These are phyloP conservation scores for Macroventuria anomochaeta DNA, from an alignment of 2,329 filamentous ascomycete genomes.

Conservation along the genomic window DNA sequence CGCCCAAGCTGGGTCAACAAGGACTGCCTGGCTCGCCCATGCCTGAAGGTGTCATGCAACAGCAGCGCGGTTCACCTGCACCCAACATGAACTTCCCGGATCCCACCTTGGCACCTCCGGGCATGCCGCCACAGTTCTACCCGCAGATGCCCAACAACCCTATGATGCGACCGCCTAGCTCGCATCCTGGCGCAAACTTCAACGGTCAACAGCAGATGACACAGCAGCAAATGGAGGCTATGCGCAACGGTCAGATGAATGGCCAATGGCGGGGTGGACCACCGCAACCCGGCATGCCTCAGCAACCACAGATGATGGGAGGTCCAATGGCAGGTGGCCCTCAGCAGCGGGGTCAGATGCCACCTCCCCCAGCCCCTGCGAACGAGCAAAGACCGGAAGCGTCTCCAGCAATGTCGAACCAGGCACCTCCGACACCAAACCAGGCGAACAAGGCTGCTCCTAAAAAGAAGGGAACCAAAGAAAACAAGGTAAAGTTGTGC, in stretches of 20 bases:
- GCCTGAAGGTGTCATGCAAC: constrained; percentile 71
- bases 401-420: constrained; percentile 54
- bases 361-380: constrained; percentile 56
- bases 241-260: constrained; percentile 40
- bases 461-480: constrained; percentile 75
- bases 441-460: constrained; percentile 75
- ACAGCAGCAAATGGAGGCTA: constrained; percentile 60
- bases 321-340: constrained; percentile 66
- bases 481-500: constrained; percentile 69
- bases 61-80: constrained; percentile 66
- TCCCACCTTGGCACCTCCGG: constrained; percentile 56
- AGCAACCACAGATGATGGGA: constrained; percentile 61
- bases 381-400: constrained; percentile 54
- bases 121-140: constrained; percentile 50
- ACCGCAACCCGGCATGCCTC: constrained; percentile 57
- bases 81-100: constrained; percentile 60
- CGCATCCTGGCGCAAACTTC: constrained; percentile 60
- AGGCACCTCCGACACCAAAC: constrained; percentile 76
- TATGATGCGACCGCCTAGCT: constrained; percentile 63
- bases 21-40: constrained; percentile 72
- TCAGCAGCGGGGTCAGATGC: constrained; percentile 69
- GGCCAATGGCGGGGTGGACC: constrained; percentile 34
- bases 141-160: constrained; percentile 43
- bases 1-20: constrained; percentile 73
- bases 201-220: constrained; percentile 69